Evolutionary conservation across 805 yeast species (phyloP).

Genomic region (fission yeast (Schizosaccharomyces pombe)): DNA sequence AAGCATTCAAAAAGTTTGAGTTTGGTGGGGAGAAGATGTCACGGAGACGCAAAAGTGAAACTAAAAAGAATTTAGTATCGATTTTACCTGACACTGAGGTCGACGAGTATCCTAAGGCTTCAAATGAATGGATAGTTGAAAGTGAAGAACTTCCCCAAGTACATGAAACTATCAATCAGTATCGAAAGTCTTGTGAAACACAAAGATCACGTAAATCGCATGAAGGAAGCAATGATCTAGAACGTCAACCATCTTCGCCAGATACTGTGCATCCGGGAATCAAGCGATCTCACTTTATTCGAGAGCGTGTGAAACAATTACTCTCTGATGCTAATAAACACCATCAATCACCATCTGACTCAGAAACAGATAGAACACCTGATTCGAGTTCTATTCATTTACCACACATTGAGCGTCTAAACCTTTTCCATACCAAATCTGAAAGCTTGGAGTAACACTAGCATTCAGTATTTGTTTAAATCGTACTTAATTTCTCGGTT

Average conservation of each 20-base stretch:
- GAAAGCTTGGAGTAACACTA: too few species aligned
- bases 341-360: too few species aligned
- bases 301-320: not conserved
- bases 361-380: too few species aligned
- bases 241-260: not conserved
- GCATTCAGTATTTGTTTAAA: too few species aligned
- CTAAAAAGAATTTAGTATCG: not conserved
- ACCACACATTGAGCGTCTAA: too few species aligned
- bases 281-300: not conserved
- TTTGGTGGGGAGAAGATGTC: not conserved
- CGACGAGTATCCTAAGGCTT: not conserved
- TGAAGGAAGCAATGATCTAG: not conserved
- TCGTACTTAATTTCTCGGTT: too few species aligned
- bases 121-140: constrained; percentile 4
- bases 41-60: too few species aligned
- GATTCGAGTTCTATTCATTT: too few species aligned
- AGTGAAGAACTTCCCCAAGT: constrained; percentile 4
- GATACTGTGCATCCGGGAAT: not conserved
- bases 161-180: not conserved
- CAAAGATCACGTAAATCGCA: too few species aligned
- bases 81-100: not conserved
- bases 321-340: too few species aligned
- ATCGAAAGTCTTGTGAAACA: not conserved
- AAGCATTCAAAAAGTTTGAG: constrained; percentile 1
- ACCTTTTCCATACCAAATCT: too few species aligned